Percentiles rank a stretch among this genome's conserved stretches.
phyloP scores from a whole-genome alignment of 2,329 filamentous ascomycete genomes.

The Dendryphion nanum region DNA sequence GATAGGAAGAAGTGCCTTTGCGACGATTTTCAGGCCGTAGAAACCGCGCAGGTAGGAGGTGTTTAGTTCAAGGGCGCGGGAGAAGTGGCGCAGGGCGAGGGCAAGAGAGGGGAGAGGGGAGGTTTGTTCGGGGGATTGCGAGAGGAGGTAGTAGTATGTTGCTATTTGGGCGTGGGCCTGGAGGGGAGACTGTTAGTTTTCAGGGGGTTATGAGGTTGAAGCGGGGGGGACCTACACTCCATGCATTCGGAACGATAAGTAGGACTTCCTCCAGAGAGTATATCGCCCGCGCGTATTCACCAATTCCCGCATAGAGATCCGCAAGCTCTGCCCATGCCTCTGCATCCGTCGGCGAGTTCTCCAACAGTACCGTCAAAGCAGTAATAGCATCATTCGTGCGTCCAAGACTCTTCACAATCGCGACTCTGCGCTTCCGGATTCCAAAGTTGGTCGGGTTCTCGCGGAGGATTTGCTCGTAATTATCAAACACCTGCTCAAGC shows the following conservation, averaged over 20 bases:
- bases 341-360: conserved; percentile 82
- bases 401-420: conserved; percentile 73
- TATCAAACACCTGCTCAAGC: conserved; percentile 67
- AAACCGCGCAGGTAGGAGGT: conserved; percentile 89
- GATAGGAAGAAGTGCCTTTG: conserved; percentile 33
- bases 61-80: conserved; percentile 88
- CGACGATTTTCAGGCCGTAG: conserved; percentile 82
- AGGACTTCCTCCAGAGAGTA: conserved; percentile 90
- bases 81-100: conserved; percentile 80
- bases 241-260: conserved; percentile 83
- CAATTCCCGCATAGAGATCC: conserved; percentile 79
- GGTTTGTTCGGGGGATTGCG: conserved; percentile 27
- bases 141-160: conserved; percentile 74
- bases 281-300: conserved; percentile 77
- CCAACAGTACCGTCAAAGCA: conserved; percentile 71
- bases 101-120: conserved; percentile 47
- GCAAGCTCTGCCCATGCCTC: conserved; percentile 93
- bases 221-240: conserved; percentile 67
- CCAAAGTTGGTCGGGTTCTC: conserved; percentile 79
- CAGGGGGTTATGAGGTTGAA: background rate
- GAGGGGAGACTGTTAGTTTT: background rate
- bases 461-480: conserved; percentile 73
- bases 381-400: conserved; percentile 70
- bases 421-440: conserved; percentile 78
- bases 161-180: conserved; percentile 85